A percentile compares a stretch with the other conserved stretches of the same genome.
phyloP scores from a whole-genome alignment of 345 rosid genomes.

The Aethionema arabicum region DNA sequence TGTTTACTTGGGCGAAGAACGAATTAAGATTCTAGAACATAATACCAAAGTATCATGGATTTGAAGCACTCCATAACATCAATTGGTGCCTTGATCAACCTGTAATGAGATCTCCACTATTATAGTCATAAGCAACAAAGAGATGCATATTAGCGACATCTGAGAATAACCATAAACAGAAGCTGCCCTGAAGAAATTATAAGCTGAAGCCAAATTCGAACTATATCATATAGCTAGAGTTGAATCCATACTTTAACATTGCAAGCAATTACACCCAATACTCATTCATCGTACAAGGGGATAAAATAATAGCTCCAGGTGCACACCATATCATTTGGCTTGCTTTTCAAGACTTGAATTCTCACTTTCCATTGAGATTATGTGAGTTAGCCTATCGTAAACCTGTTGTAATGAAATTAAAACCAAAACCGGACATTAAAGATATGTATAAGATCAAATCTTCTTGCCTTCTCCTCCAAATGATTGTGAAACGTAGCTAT shows the following conservation, averaged over 20 bases:
- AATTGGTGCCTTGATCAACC: slow-evolving; percentile 61
- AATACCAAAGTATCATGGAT: slow-evolving; percentile 56
- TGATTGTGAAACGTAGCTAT: slow-evolving; percentile 2
- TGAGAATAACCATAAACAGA: slow-evolving; percentile 30
- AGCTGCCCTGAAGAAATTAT: not conserved
- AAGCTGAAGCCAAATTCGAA: slow-evolving; percentile 8
- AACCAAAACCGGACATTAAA: not conserved
- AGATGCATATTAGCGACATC: slow-evolving; percentile 56
- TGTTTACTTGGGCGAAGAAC: slow-evolving; percentile 12
- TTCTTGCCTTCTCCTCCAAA: not conserved
- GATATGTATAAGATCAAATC: not conserved
- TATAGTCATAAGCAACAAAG: slow-evolving; percentile 58
- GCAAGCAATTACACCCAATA: not conserved
- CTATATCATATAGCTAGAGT: slow-evolving; percentile 13
- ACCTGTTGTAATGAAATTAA: slow-evolving; percentile 50
- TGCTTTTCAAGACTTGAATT: slow-evolving; percentile 54
- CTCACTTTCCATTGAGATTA: slow-evolving; percentile 78
- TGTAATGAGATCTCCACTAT: slow-evolving; percentile 59
- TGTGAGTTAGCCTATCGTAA: slow-evolving; percentile 68
- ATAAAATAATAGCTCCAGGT: slow-evolving; percentile 1
- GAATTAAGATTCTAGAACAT: slow-evolving; percentile 11
- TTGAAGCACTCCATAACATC: slow-evolving; percentile 69
- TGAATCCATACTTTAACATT: slow-evolving; percentile 7
- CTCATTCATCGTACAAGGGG: slow-evolving; percentile 5
- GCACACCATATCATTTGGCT: slow-evolving; percentile 30